Conservation (phyloP, 805 yeast genomes). For the Zygoascus tannicola region DNA sequence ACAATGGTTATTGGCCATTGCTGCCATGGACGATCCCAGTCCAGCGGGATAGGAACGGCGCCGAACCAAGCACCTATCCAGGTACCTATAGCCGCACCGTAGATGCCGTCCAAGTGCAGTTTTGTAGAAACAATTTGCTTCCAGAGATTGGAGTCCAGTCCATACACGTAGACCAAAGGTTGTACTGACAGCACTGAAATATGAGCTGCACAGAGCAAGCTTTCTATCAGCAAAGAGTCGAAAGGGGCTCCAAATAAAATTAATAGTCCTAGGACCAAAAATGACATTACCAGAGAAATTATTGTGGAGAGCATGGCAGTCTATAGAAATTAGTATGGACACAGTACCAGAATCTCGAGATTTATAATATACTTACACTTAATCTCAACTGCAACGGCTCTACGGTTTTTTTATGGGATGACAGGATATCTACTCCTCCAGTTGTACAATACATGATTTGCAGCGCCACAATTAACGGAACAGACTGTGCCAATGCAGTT, state of each 20-base stretch:
- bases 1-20: conserved; percentile 86
- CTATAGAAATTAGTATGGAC: background rate
- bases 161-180: conserved; percentile 52
- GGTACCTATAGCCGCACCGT: conserved; percentile 34
- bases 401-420: background rate
- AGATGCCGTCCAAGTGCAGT: conserved; percentile 26
- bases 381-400: background rate
- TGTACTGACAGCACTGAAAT: conserved; percentile 49
- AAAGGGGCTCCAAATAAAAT: conserved; percentile 79
- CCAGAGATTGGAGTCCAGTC: conserved; percentile 44
- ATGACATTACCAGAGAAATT: conserved; percentile 24
- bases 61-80: conserved; percentile 83
- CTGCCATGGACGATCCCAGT: conserved; percentile 98
- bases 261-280: conserved; percentile 28
- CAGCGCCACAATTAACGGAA: conserved; percentile 12
- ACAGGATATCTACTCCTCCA: conserved; percentile 9
- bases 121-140: conserved; percentile 23
- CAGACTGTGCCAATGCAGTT: conserved; percentile 14
- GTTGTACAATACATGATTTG: conserved; percentile 20
- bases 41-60: conserved; percentile 86
- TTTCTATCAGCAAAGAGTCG: conserved; percentile 41
- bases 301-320: conserved; percentile 24
- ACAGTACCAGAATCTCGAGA: background rate
- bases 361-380: background rate
- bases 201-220: conserved; percentile 53